A percentile compares a stretch with the other conserved stretches of the same genome.
Conservation (phyloP, 2,329 filamentous ascomycete genomes). For the Aspergillus ibericus region DNA sequence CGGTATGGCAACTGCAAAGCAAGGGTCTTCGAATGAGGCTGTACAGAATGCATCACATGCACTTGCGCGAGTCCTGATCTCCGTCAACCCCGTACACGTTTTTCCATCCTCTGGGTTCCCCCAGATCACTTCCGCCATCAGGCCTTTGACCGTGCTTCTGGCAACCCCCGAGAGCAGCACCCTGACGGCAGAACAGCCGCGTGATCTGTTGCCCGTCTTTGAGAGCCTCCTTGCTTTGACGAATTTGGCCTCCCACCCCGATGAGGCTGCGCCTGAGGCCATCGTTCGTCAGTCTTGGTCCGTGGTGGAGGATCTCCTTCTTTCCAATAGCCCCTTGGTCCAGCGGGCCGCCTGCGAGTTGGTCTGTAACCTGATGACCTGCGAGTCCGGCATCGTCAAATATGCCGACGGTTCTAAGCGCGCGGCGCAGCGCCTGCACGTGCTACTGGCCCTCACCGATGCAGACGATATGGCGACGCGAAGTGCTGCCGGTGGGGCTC, state of each 20-base stretch:
- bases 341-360: constrained; percentile 84
- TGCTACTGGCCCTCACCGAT: constrained; percentile 84
- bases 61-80: constrained; percentile 81
- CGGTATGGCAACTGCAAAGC: constrained; percentile 57
- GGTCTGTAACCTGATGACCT: constrained; percentile 74
- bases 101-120: constrained; percentile 78
- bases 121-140: constrained; percentile 72
- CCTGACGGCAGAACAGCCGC: constrained; percentile 51
- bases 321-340: constrained; percentile 72
- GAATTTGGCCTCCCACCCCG: constrained; percentile 73
- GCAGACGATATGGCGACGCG: constrained; percentile 78
- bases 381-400: constrained; percentile 46
- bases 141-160: constrained; percentile 75
- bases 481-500: constrained; percentile 79
- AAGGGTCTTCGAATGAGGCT: constrained; percentile 45
- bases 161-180: constrained; percentile 62
- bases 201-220: constrained; percentile 84
- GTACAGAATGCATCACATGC: constrained; percentile 70
- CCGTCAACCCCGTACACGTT: constrained; percentile 77
- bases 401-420: constrained; percentile 58
- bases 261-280: constrained; percentile 56
- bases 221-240: constrained; percentile 90
- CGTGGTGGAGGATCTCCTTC: constrained; percentile 77
- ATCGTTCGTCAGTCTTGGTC: constrained; percentile 75
- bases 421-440: constrained; percentile 72